Percentiles rank a stretch among this genome's conserved stretches.
Conservation (phyloP, 345 rosid genomes). For the Lepidium aucheri region DNA sequence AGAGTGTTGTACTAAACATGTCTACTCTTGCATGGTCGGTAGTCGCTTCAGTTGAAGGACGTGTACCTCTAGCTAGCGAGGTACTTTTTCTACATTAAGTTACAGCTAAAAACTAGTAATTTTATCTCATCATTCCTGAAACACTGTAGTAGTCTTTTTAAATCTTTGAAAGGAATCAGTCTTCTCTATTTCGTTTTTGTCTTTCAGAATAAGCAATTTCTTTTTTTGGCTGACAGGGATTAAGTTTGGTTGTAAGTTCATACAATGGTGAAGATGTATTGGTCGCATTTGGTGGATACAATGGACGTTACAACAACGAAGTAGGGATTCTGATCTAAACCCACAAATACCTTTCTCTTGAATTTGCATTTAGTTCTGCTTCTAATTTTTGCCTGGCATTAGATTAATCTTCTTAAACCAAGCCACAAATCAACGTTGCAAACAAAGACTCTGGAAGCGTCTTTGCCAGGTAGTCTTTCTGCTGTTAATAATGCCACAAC, state of each 20-base stretch:
- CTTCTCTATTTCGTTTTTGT: background rate
- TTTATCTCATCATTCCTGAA: background rate
- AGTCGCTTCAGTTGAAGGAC: conserved; percentile 78
- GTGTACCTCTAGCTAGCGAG: conserved; percentile 97
- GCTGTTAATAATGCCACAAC: conserved; percentile 62
- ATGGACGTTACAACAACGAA: conserved; percentile 92
- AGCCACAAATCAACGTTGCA: conserved; percentile 86
- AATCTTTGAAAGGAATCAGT: background rate
- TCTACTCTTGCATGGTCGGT: conserved; percentile 92
- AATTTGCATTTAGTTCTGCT: background rate
- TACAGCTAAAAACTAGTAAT: background rate
- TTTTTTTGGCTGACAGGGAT: conserved; percentile 44
- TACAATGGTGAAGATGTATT: conserved; percentile 76
- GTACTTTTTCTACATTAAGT: conserved; percentile 31
- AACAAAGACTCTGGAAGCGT: conserved; percentile 46
- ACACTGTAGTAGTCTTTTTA: background rate
- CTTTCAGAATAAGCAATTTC: background rate
- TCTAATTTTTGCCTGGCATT: conserved; percentile 18
- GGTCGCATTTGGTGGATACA: conserved; percentile 94
- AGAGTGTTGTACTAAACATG: conserved; percentile 92
- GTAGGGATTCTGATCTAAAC: conserved; percentile 30
- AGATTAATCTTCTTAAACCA: conserved; percentile 91
- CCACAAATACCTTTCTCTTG: background rate
- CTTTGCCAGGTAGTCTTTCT: conserved; percentile 74
- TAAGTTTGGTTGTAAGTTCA: conserved; percentile 83